Percentiles rank a stretch among this genome's conserved stretches.
phyloP scores from a whole-genome alignment of 306 rosid genomes.

The Cyclanthera cordifolia region DNA sequence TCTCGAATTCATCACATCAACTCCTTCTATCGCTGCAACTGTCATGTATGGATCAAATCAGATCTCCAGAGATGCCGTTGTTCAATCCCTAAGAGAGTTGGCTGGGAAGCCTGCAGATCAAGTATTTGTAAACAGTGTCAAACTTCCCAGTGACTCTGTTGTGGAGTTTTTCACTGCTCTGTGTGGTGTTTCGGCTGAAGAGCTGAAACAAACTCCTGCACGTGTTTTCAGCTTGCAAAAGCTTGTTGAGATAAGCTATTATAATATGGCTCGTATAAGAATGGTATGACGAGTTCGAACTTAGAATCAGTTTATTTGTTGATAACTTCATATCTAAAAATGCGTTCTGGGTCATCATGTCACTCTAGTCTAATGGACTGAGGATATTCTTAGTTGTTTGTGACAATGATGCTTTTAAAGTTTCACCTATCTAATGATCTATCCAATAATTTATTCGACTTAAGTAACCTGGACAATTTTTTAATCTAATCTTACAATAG shows the following conservation, averaged over 20 bases:
- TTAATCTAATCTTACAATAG: neutral
- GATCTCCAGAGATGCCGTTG: constrained; percentile 86
- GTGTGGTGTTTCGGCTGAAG: constrained; percentile 97
- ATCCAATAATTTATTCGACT: neutral
- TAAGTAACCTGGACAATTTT: neutral
- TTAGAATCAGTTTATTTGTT: neutral
- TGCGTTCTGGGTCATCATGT: neutral
- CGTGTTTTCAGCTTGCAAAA: constrained; percentile 99
- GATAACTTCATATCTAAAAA: neutral
- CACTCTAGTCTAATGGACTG: neutral
- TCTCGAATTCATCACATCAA: constrained; percentile 71
- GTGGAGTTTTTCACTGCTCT: constrained; percentile 96
- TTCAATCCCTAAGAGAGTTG: constrained; percentile 82
- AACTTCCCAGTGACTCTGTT: constrained; percentile 86
- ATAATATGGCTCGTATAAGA: constrained; percentile 96
- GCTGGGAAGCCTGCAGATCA: constrained; percentile 93
- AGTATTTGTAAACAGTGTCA: constrained; percentile 88
- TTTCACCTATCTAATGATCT: neutral
- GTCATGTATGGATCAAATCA: constrained; percentile 97
- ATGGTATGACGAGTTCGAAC: constrained; percentile 40
- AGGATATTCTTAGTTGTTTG: neutral
- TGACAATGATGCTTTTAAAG: neutral
- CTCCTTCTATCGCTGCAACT: constrained; percentile 74
- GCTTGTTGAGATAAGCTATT: constrained; percentile 97
- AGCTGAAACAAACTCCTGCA: constrained; percentile 83